A percentile compares a stretch with the other conserved stretches of the same genome.
phyloP scores from a whole-genome alignment of 78 protist species.

The Tieghemostelium lacteum region DNA sequence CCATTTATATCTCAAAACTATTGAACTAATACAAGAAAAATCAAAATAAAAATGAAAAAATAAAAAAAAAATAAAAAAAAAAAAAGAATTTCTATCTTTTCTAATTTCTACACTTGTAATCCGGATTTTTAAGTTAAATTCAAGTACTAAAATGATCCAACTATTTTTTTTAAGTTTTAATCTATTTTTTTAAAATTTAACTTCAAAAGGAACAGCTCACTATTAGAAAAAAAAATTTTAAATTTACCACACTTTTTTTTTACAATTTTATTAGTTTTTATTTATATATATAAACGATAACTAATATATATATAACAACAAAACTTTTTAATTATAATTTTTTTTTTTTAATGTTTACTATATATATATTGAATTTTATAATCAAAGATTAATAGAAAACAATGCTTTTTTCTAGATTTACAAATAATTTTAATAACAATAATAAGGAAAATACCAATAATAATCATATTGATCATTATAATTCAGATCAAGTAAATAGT shows the following conservation, averaged over 20 bases:
- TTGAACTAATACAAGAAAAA: background rate
- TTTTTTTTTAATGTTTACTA: background rate
- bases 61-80: conserved; percentile 12
- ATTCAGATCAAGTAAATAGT: background rate
- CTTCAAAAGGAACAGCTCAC: no score
- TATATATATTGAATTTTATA: no score
- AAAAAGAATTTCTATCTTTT: background rate
- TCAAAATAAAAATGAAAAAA: background rate
- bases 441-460: no score
- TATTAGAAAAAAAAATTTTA: no score
- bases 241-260: background rate
- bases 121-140: background rate
- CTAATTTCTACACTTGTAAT: background rate
- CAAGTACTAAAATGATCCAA: background rate
- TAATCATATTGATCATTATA: background rate
- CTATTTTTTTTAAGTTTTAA: background rate
- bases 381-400: background rate
- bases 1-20: background rate
- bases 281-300: background rate
- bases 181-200: no score
- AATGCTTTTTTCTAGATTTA: background rate
- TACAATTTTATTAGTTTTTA: background rate
- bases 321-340: background rate
- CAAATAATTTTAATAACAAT: no score
- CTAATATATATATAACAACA: background rate